Evolutionary conservation across 225 moss, liverwort and hornwort species (phyloP).

Genomic region (Bryoerythrophyllum caledonicum): DNA sequence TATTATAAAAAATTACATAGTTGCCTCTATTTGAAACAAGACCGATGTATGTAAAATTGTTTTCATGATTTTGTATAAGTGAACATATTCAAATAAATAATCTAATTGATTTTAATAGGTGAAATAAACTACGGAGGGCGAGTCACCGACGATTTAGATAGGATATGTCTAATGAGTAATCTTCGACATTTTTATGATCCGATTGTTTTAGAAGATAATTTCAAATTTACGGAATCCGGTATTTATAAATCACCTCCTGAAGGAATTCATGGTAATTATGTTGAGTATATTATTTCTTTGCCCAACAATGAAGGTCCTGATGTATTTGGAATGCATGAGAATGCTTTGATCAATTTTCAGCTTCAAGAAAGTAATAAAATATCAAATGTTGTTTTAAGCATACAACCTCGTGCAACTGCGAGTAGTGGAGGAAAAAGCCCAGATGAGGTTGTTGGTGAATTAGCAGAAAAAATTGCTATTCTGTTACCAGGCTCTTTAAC

Average conservation of each 20-base stretch:
- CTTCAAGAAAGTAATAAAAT: conserved; percentile 93
- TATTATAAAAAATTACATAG: no score
- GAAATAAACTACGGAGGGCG: conserved; percentile 94
- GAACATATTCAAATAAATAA: accelerated
- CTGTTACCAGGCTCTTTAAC: conserved; percentile 42
- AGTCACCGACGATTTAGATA: conserved; percentile 82
- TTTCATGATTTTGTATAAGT: no score
- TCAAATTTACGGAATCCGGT: conserved; percentile 54
- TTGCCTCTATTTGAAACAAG: no score
- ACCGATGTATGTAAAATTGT: no score
- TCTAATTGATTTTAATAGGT: conserved; percentile 35
- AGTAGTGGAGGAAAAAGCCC: conserved; percentile 56
- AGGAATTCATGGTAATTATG: conserved; percentile 54
- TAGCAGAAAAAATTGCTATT: conserved; percentile 49
- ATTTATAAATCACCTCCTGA: conserved; percentile 63
- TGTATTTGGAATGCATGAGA: conserved; percentile 96
- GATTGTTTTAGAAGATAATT: conserved; percentile 46
- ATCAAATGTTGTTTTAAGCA: conserved; percentile 57
- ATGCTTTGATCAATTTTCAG: conserved; percentile 82
- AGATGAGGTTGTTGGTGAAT: conserved; percentile 61
- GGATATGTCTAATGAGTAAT: conserved; percentile 87
- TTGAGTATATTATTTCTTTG: conserved; percentile 68
- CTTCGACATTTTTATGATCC: conserved; percentile 69
- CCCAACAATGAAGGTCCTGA: conserved; percentile 87
- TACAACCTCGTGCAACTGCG: conserved; percentile 75